Conservation (phyloP, 441 rosid species). For the Adansonia gregorii region DNA sequence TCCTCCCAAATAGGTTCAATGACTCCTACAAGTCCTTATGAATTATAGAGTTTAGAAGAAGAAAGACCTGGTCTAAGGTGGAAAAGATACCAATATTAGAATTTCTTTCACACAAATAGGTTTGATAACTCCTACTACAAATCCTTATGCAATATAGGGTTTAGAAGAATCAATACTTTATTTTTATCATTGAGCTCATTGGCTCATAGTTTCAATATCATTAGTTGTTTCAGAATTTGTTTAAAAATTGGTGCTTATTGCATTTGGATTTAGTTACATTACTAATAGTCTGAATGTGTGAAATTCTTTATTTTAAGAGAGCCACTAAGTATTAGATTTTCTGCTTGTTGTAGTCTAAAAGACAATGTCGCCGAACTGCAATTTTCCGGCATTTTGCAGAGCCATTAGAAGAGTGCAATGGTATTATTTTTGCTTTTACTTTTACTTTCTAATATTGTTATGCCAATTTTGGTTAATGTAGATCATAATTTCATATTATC, state of each 20-base stretch:
- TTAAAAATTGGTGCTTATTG: slow-evolving; percentile 8
- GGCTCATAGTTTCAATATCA: not conserved
- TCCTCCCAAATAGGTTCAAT: not conserved
- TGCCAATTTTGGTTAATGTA: slow-evolving; percentile 25
- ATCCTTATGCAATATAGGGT: not conserved
- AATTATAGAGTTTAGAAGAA: slow-evolving; percentile 11
- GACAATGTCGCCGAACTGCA: slow-evolving; percentile 81
- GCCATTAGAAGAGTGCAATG: slow-evolving; percentile 87
- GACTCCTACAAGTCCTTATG: not conserved
- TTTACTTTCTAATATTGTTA: slow-evolving; percentile 6
- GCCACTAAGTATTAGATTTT: not conserved
- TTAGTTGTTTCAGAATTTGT: slow-evolving; percentile 4
- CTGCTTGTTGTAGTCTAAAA: slow-evolving; percentile 58
- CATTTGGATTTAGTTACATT: not conserved
- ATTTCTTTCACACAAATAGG: not conserved
- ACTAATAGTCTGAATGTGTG: not conserved
- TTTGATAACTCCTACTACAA: slow-evolving; percentile 15
- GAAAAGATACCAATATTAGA: not conserved
- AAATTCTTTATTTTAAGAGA: slow-evolving; percentile 18
- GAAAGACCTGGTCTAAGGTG: slow-evolving; percentile 4
- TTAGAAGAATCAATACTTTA: slow-evolving; percentile 5
- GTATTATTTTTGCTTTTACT: slow-evolving; percentile 41
- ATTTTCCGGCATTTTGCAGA: slow-evolving; percentile 89
- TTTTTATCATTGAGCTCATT: slow-evolving; percentile 15
- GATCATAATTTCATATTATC: slow-evolving; percentile 25